phyloP scores from a whole-genome alignment of 2,329 filamentous ascomycete genomes.

The Colletotrichum chlorophyti region DNA sequence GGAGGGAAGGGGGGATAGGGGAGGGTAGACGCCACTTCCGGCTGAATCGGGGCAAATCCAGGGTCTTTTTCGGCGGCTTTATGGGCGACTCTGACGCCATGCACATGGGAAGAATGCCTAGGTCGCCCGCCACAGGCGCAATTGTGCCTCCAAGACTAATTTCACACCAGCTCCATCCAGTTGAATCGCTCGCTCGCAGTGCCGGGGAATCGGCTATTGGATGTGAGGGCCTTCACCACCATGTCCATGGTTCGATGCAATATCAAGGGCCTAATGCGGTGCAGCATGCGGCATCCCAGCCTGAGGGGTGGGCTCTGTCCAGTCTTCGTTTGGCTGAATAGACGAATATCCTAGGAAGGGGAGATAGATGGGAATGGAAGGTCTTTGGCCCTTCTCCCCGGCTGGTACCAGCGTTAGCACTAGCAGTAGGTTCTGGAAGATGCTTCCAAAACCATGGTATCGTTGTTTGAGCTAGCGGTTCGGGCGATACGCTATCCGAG shows the following conservation, averaged over 20 bases:
- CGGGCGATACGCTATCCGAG: conserved; percentile 1
- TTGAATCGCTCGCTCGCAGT: conserved; percentile 9
- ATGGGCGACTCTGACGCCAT: conserved; percentile 16
- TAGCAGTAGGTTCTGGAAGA: background rate
- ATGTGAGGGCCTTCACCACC: background rate
- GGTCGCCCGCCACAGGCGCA: background rate
- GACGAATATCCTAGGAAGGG: background rate
- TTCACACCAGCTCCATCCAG: background rate
- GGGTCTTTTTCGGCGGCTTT: conserved; percentile 24
- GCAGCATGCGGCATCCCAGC: background rate
- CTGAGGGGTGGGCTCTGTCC: background rate
- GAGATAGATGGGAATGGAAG: background rate
- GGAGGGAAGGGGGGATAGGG: too few relatives aligned
- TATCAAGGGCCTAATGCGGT: background rate
- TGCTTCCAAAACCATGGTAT: conserved; percentile 19
- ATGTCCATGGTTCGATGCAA: conserved; percentile 1
- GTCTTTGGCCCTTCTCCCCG: background rate
- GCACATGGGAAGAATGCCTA: conserved; percentile 9
- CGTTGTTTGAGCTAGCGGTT: conserved; percentile 9
- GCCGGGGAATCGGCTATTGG: conserved; percentile 10
- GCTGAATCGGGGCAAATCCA: conserved; percentile 22
- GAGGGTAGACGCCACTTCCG: conserved; percentile 19
- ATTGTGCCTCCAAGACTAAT: background rate
- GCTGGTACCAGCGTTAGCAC: background rate
- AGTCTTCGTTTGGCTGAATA: background rate